phyloP scores from a whole-genome alignment of 1,284 basidiomycete species.

The Pseudozyma hubeiensis region DNA sequence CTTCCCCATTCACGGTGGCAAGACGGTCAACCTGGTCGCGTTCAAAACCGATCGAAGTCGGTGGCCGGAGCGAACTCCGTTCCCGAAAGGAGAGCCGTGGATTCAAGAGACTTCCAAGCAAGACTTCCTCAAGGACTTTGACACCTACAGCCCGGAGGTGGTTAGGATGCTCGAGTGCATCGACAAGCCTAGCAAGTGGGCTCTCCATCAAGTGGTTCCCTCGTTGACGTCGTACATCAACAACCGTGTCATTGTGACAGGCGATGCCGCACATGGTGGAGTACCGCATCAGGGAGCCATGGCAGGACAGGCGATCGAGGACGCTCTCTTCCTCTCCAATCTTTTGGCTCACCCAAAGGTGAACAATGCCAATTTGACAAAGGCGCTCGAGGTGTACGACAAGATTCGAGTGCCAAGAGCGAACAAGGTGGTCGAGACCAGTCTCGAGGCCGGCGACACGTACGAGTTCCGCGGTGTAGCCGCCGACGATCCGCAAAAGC shows the following conservation, averaged over 20 bases:
- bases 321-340: constrained; percentile 73
- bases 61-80: constrained; percentile 67
- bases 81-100: constrained; percentile 70
- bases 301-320: constrained; percentile 76
- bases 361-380: constrained; percentile 71
- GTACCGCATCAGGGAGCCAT: constrained; percentile 76
- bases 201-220: constrained; percentile 74
- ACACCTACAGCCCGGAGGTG: constrained; percentile 73
- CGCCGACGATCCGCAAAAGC: constrained; percentile 18
- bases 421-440: constrained; percentile 53
- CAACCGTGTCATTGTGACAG: constrained; percentile 73
- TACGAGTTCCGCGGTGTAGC: constrained; percentile 46
- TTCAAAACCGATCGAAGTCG: constrained; percentile 72
- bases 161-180: constrained; percentile 71
- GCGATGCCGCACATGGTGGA: constrained; percentile 77
- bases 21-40: constrained; percentile 74
- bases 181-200: constrained; percentile 74
- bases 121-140: constrained; percentile 72
- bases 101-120: constrained; percentile 71
- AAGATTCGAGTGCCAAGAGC: constrained; percentile 57
- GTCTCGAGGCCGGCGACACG: constrained; percentile 52
- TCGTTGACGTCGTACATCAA: constrained; percentile 71
- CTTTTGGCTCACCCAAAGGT: constrained; percentile 73
- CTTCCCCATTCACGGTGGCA: constrained; percentile 72
- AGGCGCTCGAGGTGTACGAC: constrained; percentile 66